Conservation (phyloP, 768 basidiomycete species). For the Kwoniella mangroviensis region DNA sequence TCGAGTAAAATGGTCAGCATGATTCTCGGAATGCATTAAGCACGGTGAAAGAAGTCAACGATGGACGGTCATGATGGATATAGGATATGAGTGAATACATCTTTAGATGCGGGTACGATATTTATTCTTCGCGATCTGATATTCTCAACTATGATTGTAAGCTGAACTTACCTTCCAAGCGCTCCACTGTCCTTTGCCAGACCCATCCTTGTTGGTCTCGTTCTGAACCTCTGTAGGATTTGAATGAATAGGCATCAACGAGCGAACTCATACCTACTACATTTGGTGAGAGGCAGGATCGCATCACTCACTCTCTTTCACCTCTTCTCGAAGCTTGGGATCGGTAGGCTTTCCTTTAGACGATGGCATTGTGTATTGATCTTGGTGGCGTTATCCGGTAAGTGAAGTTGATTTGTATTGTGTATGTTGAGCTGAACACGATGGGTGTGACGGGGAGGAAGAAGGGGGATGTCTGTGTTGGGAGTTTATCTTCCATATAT, state of each 20-base stretch:
- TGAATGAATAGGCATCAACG: not conserved
- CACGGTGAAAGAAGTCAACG: too few species aligned
- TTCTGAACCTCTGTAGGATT: constrained; percentile 44
- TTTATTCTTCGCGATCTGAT: not conserved
- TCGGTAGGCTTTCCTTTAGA: constrained; percentile 57
- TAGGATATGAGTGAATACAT: not conserved
- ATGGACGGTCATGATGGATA: not conserved
- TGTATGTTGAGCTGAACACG: not conserved
- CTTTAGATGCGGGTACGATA: too few species aligned
- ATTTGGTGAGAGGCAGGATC: too few species aligned
- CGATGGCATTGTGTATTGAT: constrained; percentile 44
- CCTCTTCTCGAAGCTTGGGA: constrained; percentile 51
- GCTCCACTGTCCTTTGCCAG: constrained; percentile 53
- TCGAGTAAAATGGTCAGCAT: not conserved
- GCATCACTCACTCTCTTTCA: constrained; percentile 49
- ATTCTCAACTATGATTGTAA: not conserved
- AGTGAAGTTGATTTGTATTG: not conserved
- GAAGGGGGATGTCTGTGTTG: not conserved
- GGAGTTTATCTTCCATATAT: not conserved
- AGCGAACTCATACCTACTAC: not conserved
- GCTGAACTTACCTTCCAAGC: constrained; percentile 53
- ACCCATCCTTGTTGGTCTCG: constrained; percentile 56
- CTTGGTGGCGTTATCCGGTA: too few species aligned
- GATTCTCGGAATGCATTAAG: too few species aligned
- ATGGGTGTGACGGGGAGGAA: not conserved